These are phyloP conservation scores for Clitopilus passeckerianus DNA, from an alignment of 768 basidiomycete species.

Conservation along the genomic window DNA sequence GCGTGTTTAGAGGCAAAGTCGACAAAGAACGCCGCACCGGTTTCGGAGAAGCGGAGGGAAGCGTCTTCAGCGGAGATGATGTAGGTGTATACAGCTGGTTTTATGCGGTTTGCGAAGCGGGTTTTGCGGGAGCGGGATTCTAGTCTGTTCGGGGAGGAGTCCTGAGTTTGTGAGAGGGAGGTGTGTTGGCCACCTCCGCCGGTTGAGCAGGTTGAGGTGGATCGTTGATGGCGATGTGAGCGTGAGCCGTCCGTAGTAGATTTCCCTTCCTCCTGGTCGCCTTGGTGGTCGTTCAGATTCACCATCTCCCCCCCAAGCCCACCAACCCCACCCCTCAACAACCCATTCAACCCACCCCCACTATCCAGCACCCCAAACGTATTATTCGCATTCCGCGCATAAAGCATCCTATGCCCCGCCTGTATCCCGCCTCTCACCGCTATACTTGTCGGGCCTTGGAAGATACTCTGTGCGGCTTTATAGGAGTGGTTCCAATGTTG, in stretches of 20 bases:
- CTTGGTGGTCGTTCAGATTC: neutral
- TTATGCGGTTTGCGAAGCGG: conserved; percentile 43
- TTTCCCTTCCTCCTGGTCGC: too few relatives aligned
- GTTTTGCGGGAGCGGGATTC: neutral
- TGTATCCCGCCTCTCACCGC: conserved; percentile 68
- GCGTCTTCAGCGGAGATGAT: conserved; percentile 74
- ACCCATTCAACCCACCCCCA: conserved; percentile 31
- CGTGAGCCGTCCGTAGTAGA: too few relatives aligned
- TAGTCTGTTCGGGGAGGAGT: neutral
- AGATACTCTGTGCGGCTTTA: conserved; percentile 69
- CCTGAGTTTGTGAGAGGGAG: too few relatives aligned
- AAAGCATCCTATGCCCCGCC: conserved; percentile 69
- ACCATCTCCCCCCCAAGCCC: neutral
- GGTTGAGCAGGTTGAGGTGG: too few relatives aligned
- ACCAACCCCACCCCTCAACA: neutral
- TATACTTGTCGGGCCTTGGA: conserved; percentile 54
- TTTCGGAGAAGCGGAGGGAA: conserved; percentile 79
- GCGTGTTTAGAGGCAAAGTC: conserved; percentile 87
- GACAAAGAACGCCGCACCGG: conserved; percentile 82
- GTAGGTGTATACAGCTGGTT: conserved; percentile 84
- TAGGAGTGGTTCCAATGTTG: conserved; percentile 69
- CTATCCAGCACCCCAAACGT: conserved; percentile 52
- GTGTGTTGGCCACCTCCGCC: too few relatives aligned
- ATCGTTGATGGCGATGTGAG: too few relatives aligned
- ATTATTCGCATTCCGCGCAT: conserved; percentile 61